Evolutionary conservation across 768 basidiomycete genomes (phyloP).

Genomic region (Boletus sensibilis): DNA sequence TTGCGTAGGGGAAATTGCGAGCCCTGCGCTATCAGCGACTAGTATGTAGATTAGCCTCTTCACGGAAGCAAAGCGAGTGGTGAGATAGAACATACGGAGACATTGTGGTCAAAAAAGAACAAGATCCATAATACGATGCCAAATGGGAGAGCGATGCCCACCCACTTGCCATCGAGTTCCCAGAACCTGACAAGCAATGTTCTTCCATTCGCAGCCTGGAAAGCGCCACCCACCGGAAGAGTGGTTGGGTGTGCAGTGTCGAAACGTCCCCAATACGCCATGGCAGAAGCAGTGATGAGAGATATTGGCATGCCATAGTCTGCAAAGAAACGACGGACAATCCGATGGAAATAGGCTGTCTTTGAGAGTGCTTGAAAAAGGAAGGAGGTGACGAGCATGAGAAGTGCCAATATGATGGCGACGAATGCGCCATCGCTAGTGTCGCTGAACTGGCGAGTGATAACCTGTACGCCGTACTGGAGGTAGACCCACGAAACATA

Average conservation of each 20-base stretch:
- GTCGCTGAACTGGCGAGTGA: slow-evolving; percentile 64
- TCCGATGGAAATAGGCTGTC: slow-evolving; percentile 67
- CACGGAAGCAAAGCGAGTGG: neutral
- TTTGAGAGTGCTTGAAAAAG: slow-evolving; percentile 66
- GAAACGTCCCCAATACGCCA: slow-evolving; percentile 88
- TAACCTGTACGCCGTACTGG: slow-evolving; percentile 85
- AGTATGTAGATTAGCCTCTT: neutral
- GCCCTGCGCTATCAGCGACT: slow-evolving; percentile 92
- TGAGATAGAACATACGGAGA: slow-evolving; percentile 54
- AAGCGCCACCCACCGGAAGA: slow-evolving; percentile 66
- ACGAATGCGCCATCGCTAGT: slow-evolving; percentile 52
- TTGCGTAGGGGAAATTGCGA: slow-evolving; percentile 88
- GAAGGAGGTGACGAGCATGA: slow-evolving; percentile 76
- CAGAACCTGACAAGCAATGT: slow-evolving; percentile 88
- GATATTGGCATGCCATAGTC: slow-evolving; percentile 94
- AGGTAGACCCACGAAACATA: slow-evolving; percentile 90
- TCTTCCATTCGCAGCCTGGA: slow-evolving; percentile 67
- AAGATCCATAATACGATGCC: slow-evolving; percentile 86
- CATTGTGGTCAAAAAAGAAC: slow-evolving; percentile 95
- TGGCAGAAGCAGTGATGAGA: slow-evolving; percentile 66
- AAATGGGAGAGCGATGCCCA: slow-evolving; percentile 86
- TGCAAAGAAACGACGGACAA: slow-evolving; percentile 70
- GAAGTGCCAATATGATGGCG: slow-evolving; percentile 67
- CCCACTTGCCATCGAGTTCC: slow-evolving; percentile 86
- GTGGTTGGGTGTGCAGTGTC: slow-evolving; percentile 58